phyloP scores from a whole-genome alignment of 441 rosid genomes.

The Caryocar brasiliense region DNA sequence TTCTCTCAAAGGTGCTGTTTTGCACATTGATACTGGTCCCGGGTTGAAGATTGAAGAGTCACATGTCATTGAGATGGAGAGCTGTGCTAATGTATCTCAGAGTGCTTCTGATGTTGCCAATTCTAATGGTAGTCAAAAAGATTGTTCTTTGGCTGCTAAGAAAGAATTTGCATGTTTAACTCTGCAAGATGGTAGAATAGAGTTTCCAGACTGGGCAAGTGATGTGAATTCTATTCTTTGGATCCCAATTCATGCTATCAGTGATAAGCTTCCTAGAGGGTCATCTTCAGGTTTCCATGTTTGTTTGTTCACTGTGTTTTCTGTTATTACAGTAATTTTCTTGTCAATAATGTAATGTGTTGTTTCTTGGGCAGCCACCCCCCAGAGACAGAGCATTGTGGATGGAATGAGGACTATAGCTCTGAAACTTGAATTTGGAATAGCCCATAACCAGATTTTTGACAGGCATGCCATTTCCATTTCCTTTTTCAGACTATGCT shows the following conservation, averaged over 20 bases:
- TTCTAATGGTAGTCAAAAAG: conserved; percentile 16
- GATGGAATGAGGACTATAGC: conserved; percentile 99
- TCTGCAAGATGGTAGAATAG: conserved; percentile 58
- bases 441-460: conserved; percentile 79
- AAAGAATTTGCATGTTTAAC: conserved; percentile 46
- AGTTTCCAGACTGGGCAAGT: conserved; percentile 92
- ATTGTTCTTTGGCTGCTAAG: conserved; percentile 23
- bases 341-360: conserved; percentile 6
- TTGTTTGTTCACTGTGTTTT: conserved; percentile 4
- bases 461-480: conserved; percentile 46
- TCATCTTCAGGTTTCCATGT: conserved; percentile 62
- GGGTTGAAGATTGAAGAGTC: conserved; percentile 78
- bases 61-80: conserved; percentile 81
- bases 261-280: conserved; percentile 76
- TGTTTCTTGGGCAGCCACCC: conserved; percentile 35
- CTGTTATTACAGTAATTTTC: conserved; percentile 10
- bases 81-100: conserved; percentile 24
- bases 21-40: conserved; percentile 93
- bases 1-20: conserved; percentile 72
- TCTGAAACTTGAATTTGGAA: conserved; percentile 89
- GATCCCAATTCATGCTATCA: conserved; percentile 78
- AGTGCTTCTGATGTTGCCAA: conserved; percentile 17
- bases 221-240: conserved; percentile 60
- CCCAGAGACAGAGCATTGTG: conserved; percentile 67
- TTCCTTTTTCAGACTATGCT: not conserved